phyloP scores from a whole-genome alignment of 2,329 filamentous ascomycete genomes.

The Aspergillus arachidicola region DNA sequence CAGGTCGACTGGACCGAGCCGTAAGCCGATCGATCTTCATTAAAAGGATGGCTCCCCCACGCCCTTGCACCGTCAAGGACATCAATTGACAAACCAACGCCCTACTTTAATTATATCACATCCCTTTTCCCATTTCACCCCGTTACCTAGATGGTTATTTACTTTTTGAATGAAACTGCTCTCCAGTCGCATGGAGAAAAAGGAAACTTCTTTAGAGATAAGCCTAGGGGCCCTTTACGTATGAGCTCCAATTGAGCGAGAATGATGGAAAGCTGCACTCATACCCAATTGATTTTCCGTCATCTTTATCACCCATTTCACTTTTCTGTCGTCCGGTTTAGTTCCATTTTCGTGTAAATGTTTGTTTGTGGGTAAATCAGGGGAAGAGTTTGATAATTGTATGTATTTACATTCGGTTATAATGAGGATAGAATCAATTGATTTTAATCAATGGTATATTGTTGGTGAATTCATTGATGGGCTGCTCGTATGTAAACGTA shows the following conservation, averaged over 20 bases:
- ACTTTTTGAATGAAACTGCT: constrained; percentile 4
- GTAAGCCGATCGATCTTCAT: constrained; percentile 13
- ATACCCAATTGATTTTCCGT: neutral
- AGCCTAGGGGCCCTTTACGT: neutral
- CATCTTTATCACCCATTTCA: neutral
- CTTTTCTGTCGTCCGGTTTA: neutral
- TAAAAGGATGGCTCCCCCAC: neutral
- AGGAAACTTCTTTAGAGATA: neutral
- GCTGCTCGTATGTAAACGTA: too few species aligned
- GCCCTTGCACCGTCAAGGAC: constrained; percentile 5
- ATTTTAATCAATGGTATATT: neutral
- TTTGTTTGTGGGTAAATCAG: neutral
- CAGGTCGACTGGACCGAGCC: constrained; percentile 97
- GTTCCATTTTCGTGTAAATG: constrained; percentile 11
- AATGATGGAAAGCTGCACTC: neutral
- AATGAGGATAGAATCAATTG: neutral
- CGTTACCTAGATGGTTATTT: constrained; percentile 5
- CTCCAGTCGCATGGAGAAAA: neutral
- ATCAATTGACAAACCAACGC: neutral
- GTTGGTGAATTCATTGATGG: too few species aligned
- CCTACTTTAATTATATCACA: constrained; percentile 5
- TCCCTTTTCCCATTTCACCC: neutral
- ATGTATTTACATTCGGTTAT: neutral
- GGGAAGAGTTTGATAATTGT: neutral
- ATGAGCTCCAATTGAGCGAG: neutral